Base-by-base conservation (phyloP, 2,329 filamentous ascomycete genomes). In the Colletotrichum sp. region DNA sequence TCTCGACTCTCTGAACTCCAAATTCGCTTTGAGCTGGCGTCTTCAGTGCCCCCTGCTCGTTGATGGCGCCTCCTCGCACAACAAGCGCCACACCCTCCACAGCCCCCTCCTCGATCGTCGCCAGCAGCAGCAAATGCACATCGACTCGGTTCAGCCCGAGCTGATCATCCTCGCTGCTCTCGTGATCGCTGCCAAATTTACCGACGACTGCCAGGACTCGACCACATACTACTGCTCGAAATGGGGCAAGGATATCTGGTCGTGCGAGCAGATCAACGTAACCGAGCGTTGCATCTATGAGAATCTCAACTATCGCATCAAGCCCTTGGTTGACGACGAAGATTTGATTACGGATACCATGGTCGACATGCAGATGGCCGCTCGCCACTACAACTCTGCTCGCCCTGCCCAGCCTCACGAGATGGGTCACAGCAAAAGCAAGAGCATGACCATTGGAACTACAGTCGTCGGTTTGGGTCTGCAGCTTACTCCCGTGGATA, bases 211-310 rank as follows among this genome's bases (percentile, higher is more conserved):
- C 68, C 88, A 91, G 79, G 87, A 89, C 77, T 84, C 87, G 6
- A 90, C 90, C 2, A 84, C 85, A 64, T 89, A 89, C 80, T 93
- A 92, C 83, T 86, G 87, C 77, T 80, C 85, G 18, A 82, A 82
- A 32, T 93, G 92, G 90, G 92, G 89, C 26, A 85, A 83, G 30
- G 85, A 86, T 65, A 80, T 89, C 64, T 94, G 92, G 92, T 89
- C 90, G 4, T 88, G 87, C 79, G 87, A 89, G 72, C 92, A 94
- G 85, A 87, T 94, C 79, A 93, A 93, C 79, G 88, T 88, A 66
- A 93, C 92, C 2, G 92, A 94, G 83, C 87, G 90, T 63, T 90
- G 88, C 82, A 89, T 94, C 79, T 90, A 94, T 87, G 90, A 93
- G 85, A 91, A 89, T 81, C 86, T 94, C 63, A 87, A 88, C 77